Evolutionary conservation across 2,329 filamentous ascomycete species (phyloP), one percentile per base, ranked within the genome.

Genomic region (Teratosphaeria zuluensis): DNA sequence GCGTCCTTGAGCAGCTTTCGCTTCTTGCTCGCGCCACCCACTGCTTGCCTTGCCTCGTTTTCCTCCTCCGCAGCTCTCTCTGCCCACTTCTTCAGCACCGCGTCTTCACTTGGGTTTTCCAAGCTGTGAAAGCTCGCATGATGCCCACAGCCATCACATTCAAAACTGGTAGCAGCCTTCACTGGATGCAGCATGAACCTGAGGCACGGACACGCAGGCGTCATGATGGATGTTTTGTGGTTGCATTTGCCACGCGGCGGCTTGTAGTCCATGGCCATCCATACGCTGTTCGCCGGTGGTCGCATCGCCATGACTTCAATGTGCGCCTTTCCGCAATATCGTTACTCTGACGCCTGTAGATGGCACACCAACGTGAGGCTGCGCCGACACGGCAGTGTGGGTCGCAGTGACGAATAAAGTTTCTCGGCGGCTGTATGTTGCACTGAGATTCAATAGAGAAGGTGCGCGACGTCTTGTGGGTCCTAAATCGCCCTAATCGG

Each of bases 141-240:
- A 66, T 83, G 80, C 32, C 68, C 69, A 63, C 80, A 83, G 54
- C 80, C 80, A 65, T 83, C 80, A 67, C 80, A 82, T 62, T 80
- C 77, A 70, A 79, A 83, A 6, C 75, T 78, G 0, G 78, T 78
- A 9, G 78, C 70, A 66, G 77, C 80, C 71, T 83, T 81, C 51
- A 82, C 72, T 0, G 80, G 80, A 68, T 82, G 80, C 6, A 81
- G 68, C 80, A 83, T 83, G 72, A 82, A 83, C 19, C 80, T 74
- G 51, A 80, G 69, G 65, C 80, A 83, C 4, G 80, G 73, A 63
- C 80, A 83, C 55, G 70, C 75, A 1, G 75, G 66, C 1, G 73
- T 74, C 33, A 81, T 67, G 16, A 80, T 66, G 28, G 74, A 75
- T 2, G 71, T 69, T 62, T 79, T 81, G 71, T 75, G 75, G 56